These are phyloP conservation scores for Neolentinus lepideus DNA, from an alignment of 1,284 basidiomycete species.

Conservation along the genomic window DNA sequence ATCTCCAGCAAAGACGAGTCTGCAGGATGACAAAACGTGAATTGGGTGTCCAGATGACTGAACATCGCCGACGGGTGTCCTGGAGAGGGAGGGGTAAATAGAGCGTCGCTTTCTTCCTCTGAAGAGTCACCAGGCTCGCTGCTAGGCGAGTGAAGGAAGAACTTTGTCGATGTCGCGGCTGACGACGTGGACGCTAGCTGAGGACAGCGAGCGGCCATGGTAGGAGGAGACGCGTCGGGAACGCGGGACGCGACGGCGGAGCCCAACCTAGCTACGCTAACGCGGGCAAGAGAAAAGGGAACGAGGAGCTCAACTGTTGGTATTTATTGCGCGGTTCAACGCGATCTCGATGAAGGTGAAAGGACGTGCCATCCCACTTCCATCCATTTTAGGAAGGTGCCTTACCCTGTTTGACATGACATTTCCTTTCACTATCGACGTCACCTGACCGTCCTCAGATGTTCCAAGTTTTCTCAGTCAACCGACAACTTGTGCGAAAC, in stretches of 20 bases:
- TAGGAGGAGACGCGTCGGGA: constrained; percentile 45
- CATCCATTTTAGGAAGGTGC: constrained; percentile 31
- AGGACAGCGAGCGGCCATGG: constrained; percentile 46
- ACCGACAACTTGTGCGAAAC: no score
- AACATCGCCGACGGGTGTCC: neutral
- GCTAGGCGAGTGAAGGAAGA: constrained; percentile 46
- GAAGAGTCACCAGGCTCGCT: neutral
- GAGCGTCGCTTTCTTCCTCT: neutral
- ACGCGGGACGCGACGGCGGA: neutral
- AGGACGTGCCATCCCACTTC: constrained; percentile 41
- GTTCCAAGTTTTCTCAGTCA: constrained; percentile 71
- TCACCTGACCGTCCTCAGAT: constrained; percentile 42
- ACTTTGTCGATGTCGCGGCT: constrained; percentile 57
- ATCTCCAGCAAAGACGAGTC: neutral
- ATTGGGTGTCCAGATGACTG: neutral
- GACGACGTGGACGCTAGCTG: constrained; percentile 66
- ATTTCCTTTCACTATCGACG: constrained; percentile 43
- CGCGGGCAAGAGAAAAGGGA: constrained; percentile 28
- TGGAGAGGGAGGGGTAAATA: neutral
- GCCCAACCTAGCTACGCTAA: neutral
- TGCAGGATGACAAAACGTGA: neutral
- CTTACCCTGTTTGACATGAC: constrained; percentile 61
- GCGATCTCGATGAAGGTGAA: constrained; percentile 48
- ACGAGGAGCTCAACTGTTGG: constrained; percentile 44
- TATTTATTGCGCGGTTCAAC: constrained; percentile 25